Conservation (phyloP, 257 asterid genomes). For the Schizonepeta tenuifolia region DNA sequence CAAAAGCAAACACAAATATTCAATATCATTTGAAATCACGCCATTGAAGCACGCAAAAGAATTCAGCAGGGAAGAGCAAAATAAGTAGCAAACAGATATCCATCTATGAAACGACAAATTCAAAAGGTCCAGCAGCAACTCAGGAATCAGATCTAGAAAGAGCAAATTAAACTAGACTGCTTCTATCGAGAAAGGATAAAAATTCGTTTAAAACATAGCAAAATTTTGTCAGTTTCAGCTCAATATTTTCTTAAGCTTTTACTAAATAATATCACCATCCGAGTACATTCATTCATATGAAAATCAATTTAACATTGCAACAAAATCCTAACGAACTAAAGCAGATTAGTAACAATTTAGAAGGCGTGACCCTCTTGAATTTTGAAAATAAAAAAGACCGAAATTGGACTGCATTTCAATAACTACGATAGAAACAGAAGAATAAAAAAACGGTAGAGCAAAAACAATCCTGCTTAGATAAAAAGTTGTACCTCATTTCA, state of each 20-base stretch:
- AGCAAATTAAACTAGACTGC: background rate
- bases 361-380: background rate
- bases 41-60: background rate
- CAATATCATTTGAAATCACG: too few relatives aligned
- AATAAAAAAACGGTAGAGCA: too few relatives aligned
- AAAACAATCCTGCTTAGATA: too few relatives aligned
- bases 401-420: too few relatives aligned
- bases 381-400: background rate
- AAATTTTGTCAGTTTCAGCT: background rate
- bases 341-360: background rate
- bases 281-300: background rate
- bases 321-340: background rate
- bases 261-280: background rate
- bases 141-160: background rate
- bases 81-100: background rate
- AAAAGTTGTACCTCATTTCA: conserved; percentile 51
- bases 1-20: too few relatives aligned
- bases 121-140: background rate
- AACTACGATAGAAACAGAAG: too few relatives aligned
- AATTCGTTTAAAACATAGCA: background rate
- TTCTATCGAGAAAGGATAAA: background rate
- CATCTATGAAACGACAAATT: background rate
- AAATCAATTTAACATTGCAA: background rate
- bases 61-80: background rate
- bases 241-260: background rate